Evolutionary conservation across 164 flowering plant genomes (phyloP), one percentile per base, ranked within the genome.

Genomic region (Vitis rotundifolia): DNA sequence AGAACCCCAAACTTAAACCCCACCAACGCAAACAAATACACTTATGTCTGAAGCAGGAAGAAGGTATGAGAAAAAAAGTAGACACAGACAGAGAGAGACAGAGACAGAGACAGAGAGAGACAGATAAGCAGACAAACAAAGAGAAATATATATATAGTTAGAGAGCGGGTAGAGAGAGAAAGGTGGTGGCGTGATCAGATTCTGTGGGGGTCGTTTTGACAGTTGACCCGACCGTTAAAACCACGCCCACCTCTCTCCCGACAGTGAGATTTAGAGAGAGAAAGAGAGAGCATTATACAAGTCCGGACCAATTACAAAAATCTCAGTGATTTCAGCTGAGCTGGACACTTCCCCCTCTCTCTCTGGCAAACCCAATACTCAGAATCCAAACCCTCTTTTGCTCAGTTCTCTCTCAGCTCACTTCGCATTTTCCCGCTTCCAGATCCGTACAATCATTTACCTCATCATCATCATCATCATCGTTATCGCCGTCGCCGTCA

Each of bases 151-250:
- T 76, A 77, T 73, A 77, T 73, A 75, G 75, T 64, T 64, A 78
- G 68, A 69, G 58, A 65, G 65, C 47, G 49, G 68, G 47, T 16
- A 74, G 61, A 74, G 74, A 37, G 73, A 69, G 75, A 73, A 65
- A 68, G 71, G 68, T 69, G 79, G 76, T 71, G 68, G 82, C 64
- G 78, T 76, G 80, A 79, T 72, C 80, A 81, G 85, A 84, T 74
- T 84, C 84, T 82, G 83, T 83, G 73, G 81, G 82, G 65, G 50
- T 55, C 16, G 73, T 75, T 71, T 73, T 80, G 88, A 85, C 88
- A 83, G 86, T 86, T 87, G 93, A 85, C 87, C 73, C 75, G 70
- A 75, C 84, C 77, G 85, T 81, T 86, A 79, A 59, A 69, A 77
- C 64, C 75, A 64, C 73, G 61, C 63, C 61, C 49, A 55, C 72